Base-by-base conservation (phyloP, 371 early-diverging fungal species). In the Mortierella sp. region DNA sequence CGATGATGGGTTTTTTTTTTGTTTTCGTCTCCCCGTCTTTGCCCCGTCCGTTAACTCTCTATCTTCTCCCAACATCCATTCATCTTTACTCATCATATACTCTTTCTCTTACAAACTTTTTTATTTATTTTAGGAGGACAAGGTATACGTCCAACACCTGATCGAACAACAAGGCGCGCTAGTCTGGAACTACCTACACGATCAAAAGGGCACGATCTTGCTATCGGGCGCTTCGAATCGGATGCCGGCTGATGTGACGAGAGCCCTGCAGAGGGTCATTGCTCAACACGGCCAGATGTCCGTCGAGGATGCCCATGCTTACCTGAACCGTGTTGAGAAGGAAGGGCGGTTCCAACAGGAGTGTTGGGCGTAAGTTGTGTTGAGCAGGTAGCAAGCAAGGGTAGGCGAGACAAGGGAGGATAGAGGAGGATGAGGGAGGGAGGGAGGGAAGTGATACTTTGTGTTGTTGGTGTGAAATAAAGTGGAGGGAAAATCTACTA, bases 301-400 rank as follows among this genome's bases (percentile, higher is more conserved):
- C 63, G 86, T 87, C 1, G 90, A 88, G 26, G 90, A 92, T 47
- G 95, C 97, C 6, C 85, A 86, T 16, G 80, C 47, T 11, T 94
- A 92, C 67, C 83, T 96, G 64, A 84, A 47, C 16, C 61, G 67
- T 8, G 88, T 97, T 90, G 91, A 88, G 71, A 93, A 91, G 71
- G 82, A 88, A 6, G 88, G 93, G 14, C 87, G 95, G 73, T 96
- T 93, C 79, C 96, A 96, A 86, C 93, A 95, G 74, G 98, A 98
- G 71, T 95, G 96, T 71, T 97, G 97, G 97, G 55, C 76, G 16
- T 80, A 76, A 44, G 44, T 22, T 6, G 14, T n/a, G 44, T 6
- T 6, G 43, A 4, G 13, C 10, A 50, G 29, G 2, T 24, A 29
- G 26, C 24, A 26, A 52, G 52, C 4, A 9, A 14, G 55, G 8